Conservation (phyloP, 164 flowering plant genomes). For the Litsea cubeba region DNA sequence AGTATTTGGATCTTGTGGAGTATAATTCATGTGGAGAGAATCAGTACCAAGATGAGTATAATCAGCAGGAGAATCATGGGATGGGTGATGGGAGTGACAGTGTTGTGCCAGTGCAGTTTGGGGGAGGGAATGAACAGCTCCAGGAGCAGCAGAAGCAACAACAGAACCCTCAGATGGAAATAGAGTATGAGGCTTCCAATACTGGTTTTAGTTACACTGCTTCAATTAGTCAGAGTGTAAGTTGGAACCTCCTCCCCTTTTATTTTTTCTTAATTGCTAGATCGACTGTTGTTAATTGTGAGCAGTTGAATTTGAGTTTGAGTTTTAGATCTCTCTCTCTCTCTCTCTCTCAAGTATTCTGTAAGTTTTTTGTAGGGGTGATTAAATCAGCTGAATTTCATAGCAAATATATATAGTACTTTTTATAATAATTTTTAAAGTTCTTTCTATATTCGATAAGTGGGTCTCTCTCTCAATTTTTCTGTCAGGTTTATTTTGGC, state of each 20-base stretch:
- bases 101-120: constrained; percentile 49
- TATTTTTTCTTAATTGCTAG: background rate
- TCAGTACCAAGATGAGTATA: background rate
- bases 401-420: background rate
- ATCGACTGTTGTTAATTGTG: background rate
- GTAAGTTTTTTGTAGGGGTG: background rate
- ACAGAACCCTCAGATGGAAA: constrained; percentile 29
- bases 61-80: background rate
- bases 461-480: no score
- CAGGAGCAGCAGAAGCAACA: constrained; percentile 23
- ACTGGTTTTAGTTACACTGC: constrained; percentile 23
- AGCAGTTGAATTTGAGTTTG: background rate
- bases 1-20: constrained; percentile 66
- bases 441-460: no score
- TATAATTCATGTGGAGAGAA: constrained; percentile 33
- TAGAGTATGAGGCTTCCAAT: constrained; percentile 44
- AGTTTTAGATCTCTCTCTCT: background rate
- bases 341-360: background rate
- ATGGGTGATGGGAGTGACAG: constrained; percentile 47
- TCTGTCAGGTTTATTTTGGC: no score
- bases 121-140: constrained; percentile 24
- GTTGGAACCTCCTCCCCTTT: background rate
- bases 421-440: no score
- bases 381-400: background rate
- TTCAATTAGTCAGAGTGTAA: constrained; percentile 28